phyloP scores from a whole-genome alignment of 768 basidiomycete genomes.

The Leccinum aurantiacum region DNA sequence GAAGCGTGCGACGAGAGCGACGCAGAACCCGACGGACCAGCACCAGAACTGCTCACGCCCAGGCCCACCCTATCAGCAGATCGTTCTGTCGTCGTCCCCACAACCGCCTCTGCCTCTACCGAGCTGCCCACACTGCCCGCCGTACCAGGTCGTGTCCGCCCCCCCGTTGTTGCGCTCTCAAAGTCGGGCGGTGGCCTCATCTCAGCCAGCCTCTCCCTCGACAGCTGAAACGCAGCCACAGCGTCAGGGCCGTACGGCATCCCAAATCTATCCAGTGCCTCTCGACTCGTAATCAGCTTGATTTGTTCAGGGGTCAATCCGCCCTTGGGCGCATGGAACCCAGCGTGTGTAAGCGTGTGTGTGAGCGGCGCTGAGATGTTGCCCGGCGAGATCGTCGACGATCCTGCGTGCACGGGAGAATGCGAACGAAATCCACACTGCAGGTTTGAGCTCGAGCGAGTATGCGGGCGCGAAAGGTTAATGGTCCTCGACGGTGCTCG shows the following conservation, averaged over 20 bases:
- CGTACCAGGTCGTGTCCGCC: background rate
- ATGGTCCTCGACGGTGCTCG: slow-evolving; percentile 30
- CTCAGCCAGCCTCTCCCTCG: slow-evolving; percentile 40
- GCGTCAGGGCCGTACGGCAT: slow-evolving; percentile 77
- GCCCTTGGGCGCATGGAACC: slow-evolving; percentile 57
- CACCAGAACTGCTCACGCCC: background rate
- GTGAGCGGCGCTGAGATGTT: slow-evolving; percentile 76
- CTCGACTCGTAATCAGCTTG: slow-evolving; percentile 66
- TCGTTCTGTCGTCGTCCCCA: background rate
- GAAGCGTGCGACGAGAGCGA: background rate
- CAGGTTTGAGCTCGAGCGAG: slow-evolving; percentile 35
- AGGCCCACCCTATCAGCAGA: background rate
- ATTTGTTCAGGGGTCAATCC: slow-evolving; percentile 54
- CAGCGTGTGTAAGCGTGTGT: slow-evolving; percentile 69
- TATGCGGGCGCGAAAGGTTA: slow-evolving; percentile 36
- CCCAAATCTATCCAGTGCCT: slow-evolving; percentile 67
- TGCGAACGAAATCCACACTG: slow-evolving; percentile 44
- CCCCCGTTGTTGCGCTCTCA: slow-evolving; percentile 28
- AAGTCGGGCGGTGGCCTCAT: slow-evolving; percentile 51
- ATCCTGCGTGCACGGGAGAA: slow-evolving; percentile 45
- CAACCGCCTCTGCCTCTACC: background rate
- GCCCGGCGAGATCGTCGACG: slow-evolving; percentile 68
- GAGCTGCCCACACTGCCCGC: background rate
- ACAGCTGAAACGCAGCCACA: slow-evolving; percentile 53
- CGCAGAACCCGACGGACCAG: background rate